Conservation (phyloP, 2,329 filamentous ascomycete genomes). For the Zarea fungicola region DNA sequence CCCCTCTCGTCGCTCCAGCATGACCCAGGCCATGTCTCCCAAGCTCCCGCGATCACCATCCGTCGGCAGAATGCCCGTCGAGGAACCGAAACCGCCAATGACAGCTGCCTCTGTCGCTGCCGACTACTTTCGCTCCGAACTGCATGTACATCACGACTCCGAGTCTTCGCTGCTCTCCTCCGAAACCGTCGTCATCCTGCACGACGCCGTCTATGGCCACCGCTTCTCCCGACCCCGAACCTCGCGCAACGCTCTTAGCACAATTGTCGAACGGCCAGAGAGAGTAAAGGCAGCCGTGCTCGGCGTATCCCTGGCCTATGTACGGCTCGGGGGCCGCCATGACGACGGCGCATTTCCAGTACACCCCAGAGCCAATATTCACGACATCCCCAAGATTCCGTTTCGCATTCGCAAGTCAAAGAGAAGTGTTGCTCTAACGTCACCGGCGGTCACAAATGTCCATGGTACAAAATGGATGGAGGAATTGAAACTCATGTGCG, state of each 20-base stretch:
- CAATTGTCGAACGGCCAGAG: slow-evolving; percentile 91
- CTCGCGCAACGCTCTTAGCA: slow-evolving; percentile 62
- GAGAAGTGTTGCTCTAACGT: slow-evolving; percentile 64
- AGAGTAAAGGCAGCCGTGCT: slow-evolving; percentile 77
- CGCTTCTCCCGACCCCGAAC: slow-evolving; percentile 80
- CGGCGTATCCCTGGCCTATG: slow-evolving; percentile 81
- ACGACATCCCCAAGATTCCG: slow-evolving; percentile 55
- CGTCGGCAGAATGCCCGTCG: slow-evolving; percentile 20
- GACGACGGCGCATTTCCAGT: slow-evolving; percentile 64
- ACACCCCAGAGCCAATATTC: slow-evolving; percentile 54
- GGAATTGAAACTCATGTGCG: slow-evolving; percentile 80
- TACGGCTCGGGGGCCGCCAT: slow-evolving; percentile 80
- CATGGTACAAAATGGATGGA: slow-evolving; percentile 93
- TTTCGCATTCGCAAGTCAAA: slow-evolving; percentile 82
- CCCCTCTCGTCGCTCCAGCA: slow-evolving; percentile 45
- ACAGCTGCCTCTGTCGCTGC: slow-evolving; percentile 56
- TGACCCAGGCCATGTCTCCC: slow-evolving; percentile 40
- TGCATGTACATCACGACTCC: slow-evolving; percentile 54
- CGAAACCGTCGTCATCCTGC: slow-evolving; percentile 76
- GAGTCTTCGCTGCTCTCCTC: slow-evolving; percentile 36
- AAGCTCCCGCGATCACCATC: slow-evolving; percentile 32
- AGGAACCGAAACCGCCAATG: slow-evolving; percentile 33
- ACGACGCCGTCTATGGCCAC: slow-evolving; percentile 94
- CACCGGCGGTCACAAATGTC: slow-evolving; percentile 78
- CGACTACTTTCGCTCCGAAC: slow-evolving; percentile 64